Base-by-base conservation (phyloP, 148 eudicot genomes). In the Silene conica region DNA sequence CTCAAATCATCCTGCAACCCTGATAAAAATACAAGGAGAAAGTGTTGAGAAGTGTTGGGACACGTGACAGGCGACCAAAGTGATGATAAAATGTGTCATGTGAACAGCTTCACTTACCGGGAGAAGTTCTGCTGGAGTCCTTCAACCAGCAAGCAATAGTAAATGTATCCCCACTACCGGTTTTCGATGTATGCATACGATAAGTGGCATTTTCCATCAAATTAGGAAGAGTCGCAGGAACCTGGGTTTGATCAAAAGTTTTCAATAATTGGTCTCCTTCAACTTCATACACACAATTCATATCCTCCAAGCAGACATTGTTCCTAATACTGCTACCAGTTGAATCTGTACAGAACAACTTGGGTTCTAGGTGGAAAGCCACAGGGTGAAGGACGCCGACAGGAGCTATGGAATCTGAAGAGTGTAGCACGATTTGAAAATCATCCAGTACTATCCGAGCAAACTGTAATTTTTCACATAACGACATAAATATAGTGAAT, bases 321-420 rank as follows among this genome's bases (percentile, higher is more conserved):
- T 81, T 85, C 70, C 38, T 70, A 55, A 67, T 11, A 60, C 69
- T 80, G 45, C 66, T 28, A 21, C 73, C 86, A 75, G 75, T 59
- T 81, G 81, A 63, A 54, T 75, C 68, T 48, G 58, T 69, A 21
- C 82, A 41, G 46, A 63, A 77, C 41, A 55, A 73, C 82, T 95
- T 95, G 72, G 68, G 70, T 85, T 92, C 96, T 79, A 90, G 77
- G 84, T 92, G 98, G 82, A 88, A 95, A 74, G 86, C 86, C 83
- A 81, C 71, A 67, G 98, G 97, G 82, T 95, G 98, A 82, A 95
- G 96, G 73, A 92, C 87, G 60, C 97, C 98, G 73, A 95, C 98
- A 68, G 98, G 90, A 82, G 96, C 93, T 74, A 95, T 95, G 80
- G 88, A 83, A 86, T 90, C 89, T 72, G 98, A 74, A 77, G 97